Percentiles rank a stretch among this genome's conserved stretches.
These are phyloP conservation scores for Aspergillus calidoustus DNA, from an alignment of 2,329 filamentous ascomycete genomes.

Conservation along the genomic window DNA sequence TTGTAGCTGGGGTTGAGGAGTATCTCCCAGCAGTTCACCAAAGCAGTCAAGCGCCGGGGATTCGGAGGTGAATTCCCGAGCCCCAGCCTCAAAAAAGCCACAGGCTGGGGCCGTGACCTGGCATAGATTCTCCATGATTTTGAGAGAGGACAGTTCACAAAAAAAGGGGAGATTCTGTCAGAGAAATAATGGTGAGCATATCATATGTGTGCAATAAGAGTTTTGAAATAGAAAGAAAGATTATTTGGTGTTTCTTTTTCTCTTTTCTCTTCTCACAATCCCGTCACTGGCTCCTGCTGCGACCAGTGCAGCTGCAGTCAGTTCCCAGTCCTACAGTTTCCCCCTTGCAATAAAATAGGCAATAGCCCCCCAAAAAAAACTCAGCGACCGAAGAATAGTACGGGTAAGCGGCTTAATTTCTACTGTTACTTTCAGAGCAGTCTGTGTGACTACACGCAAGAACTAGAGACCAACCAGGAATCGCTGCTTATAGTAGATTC, in stretches of 20 bases:
- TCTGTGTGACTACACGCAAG: conserved; percentile 5
- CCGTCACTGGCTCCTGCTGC: conserved; percentile 24
- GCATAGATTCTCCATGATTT: conserved; percentile 14
- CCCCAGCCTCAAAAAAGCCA: conserved; percentile 21
- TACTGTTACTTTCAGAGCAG: conserved; percentile 1
- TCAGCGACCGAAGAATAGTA: neutral
- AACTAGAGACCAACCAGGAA: conserved; percentile 4
- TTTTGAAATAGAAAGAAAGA: conserved; percentile 4
- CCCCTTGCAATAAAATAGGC: conserved; percentile 27
- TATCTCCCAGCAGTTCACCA: conserved; percentile 12
- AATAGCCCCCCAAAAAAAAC: conserved; percentile 12
- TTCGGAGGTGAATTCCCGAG: conserved; percentile 24
- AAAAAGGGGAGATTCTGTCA: neutral
- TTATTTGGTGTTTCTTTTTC: conserved; percentile 16
- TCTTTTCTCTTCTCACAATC: conserved; percentile 9
- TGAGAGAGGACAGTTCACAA: neutral
- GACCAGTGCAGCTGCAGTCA: conserved; percentile 22
- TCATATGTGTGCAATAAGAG: conserved; percentile 6
- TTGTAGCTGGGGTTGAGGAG: conserved; percentile 8
- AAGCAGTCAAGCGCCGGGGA: conserved; percentile 30
- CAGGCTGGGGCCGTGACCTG: conserved; percentile 17
- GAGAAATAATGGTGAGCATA: neutral
- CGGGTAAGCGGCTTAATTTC: neutral
- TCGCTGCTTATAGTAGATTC: neutral
- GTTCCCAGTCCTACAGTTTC: conserved; percentile 17